phyloP scores from a whole-genome alignment of 2,329 filamentous ascomycete species.

The Knufia petricola region DNA sequence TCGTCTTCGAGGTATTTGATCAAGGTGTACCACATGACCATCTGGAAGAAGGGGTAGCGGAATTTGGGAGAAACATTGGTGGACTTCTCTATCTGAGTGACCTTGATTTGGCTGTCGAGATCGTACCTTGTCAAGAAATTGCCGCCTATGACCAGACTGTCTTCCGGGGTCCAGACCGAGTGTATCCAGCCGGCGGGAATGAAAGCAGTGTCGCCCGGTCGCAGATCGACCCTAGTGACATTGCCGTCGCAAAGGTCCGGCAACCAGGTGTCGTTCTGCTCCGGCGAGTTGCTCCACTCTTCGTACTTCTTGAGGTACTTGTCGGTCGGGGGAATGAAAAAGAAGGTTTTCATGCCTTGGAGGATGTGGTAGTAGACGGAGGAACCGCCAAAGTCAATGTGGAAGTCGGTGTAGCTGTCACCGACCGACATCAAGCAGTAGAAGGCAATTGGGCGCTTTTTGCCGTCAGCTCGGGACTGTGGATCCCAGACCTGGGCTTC shows the following conservation, averaged over 20 bases:
- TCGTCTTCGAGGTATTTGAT: conserved; percentile 55
- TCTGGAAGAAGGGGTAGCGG: conserved; percentile 59
- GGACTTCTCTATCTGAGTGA: conserved; percentile 57
- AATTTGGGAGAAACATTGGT: conserved; percentile 58
- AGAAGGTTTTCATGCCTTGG: conserved; percentile 60
- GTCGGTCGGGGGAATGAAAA: conserved; percentile 60
- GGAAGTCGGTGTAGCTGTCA: conserved; percentile 63
- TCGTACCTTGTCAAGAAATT: conserved; percentile 59
- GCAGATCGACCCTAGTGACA: conserved; percentile 57
- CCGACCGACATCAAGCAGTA: conserved; percentile 63
- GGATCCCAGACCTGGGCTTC: conserved; percentile 44
- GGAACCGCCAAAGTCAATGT: conserved; percentile 62
- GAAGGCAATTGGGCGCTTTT: conserved; percentile 56
- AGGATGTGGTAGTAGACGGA: conserved; percentile 63
- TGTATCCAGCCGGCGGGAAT: conserved; percentile 66
- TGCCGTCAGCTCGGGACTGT: conserved; percentile 41
- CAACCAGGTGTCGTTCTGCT: conserved; percentile 57
- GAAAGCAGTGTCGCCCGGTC: conserved; percentile 59
- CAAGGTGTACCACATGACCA: conserved; percentile 57
- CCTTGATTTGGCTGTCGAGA: conserved; percentile 56
- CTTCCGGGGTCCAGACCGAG: conserved; percentile 60
- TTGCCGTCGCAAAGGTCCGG: conserved; percentile 53
- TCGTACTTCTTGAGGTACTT: conserved; percentile 61
- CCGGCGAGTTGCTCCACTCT: conserved; percentile 58
- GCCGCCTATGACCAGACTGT: conserved; percentile 61